Percentiles rank a stretch among this genome's conserved stretches.
phyloP scores from a whole-genome alignment of 345 rosid genomes.

The Erodium maritimum region DNA sequence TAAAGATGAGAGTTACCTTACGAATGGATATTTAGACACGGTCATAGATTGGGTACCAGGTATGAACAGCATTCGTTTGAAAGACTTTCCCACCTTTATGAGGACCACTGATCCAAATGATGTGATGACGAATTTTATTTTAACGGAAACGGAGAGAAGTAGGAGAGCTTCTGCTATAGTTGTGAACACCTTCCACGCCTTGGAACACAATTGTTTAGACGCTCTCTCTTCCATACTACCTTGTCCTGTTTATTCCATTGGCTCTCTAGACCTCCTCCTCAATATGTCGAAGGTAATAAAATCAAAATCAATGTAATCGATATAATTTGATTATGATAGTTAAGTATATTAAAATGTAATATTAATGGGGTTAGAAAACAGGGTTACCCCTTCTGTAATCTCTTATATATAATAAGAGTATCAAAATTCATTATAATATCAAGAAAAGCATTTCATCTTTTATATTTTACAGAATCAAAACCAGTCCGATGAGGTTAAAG shows the following conservation, averaged over 20 bases:
- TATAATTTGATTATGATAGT: no score
- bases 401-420: no score
- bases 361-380: no score
- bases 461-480: conserved; percentile 11
- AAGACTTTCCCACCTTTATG: conserved; percentile 33
- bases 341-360: no score
- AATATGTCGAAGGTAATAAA: no score
- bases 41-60: conserved; percentile 35
- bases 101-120: conserved; percentile 30
- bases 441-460: no score
- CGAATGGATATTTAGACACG: conserved; percentile 39
- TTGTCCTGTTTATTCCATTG: conserved; percentile 26
- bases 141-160: conserved; percentile 18
- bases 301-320: no score
- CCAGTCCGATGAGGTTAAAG: conserved; percentile 8
- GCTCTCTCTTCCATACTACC: conserved; percentile 27
- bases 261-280: conserved; percentile 32
- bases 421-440: no score
- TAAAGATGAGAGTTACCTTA: conserved; percentile 33
- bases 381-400: no score
- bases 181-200: conserved; percentile 33
- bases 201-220: conserved; percentile 24
- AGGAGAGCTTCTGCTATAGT: conserved; percentile 33
- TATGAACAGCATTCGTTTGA: conserved; percentile 28
- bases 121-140: conserved; percentile 4